Base-by-base conservation (phyloP, 176 grass and related monocot genomes). In the Eragrostis nindensis region DNA sequence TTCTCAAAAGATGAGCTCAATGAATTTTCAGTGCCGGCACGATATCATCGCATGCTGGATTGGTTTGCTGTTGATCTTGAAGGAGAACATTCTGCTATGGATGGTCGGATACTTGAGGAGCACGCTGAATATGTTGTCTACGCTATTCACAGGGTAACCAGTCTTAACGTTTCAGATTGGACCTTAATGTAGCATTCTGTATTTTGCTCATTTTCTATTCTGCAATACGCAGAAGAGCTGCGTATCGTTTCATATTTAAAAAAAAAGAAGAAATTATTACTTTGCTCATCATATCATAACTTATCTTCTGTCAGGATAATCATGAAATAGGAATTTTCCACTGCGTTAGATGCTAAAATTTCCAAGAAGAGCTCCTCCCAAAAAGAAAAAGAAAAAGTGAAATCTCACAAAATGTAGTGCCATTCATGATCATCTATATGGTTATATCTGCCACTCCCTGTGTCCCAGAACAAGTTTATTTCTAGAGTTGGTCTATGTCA, bases 31-130 rank as follows among this genome's bases (percentile, higher is more conserved):
- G 59, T 91, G 79, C 96, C 96, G 40, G 78, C 80, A 19, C 81
- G 74, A 78, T 98, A 93, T 87, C 82, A 83, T 38, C 55, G 56
- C 32, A 90, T 74, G 76, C 71, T 99, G 40, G 88, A 99, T 59
- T 99, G 96, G 96, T 99, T 95, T 93, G 75, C 96, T 72, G 78
- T 99, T 83, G 96, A 99, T 79, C 86, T 99, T 74, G 96, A 99
- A 88, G 96, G 87, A 62, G 96, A 98, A 76, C 96, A 98, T 71
- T 98, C 96, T 74, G 92, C 96, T 65, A 95, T 98, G 96, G 96
- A 98, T 77, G 96, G 92, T 61, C 84, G 73, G 42, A 98, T 98
- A 79, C 96, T 98, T 69, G 86, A 93, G 86, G 96, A 98, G 84
- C 96, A 98, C 62, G 91, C 90, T 15, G 88, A 98, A 91, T 95